These are phyloP conservation scores for Paraphaeosphaeria sporulosa DNA, from an alignment of 2,329 filamentous ascomycete species.

Conservation along the genomic window DNA sequence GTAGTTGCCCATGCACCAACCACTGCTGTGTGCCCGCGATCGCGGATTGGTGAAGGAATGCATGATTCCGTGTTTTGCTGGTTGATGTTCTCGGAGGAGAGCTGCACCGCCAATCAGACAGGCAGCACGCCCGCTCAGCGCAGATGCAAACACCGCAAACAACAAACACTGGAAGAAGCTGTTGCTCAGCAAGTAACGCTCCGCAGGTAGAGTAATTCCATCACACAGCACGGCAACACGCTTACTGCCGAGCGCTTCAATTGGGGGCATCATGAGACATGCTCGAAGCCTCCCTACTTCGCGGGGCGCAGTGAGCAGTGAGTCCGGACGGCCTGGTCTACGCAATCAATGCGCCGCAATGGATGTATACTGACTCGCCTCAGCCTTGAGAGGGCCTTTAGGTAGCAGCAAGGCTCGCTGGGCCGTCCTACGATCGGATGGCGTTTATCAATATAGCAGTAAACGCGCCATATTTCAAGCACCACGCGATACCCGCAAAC, in stretches of 20 bases:
- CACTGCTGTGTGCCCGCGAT: neutral
- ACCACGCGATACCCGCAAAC: conserved; percentile 40
- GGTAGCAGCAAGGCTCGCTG: neutral
- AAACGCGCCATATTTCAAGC: conserved; percentile 48
- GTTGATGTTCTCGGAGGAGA: conserved; percentile 1
- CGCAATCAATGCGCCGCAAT: neutral
- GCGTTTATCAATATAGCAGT: conserved; percentile 35
- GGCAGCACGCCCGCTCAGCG: neutral
- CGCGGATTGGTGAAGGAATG: neutral
- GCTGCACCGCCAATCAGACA: conserved; percentile 1
- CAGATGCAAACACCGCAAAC: conserved; percentile 3
- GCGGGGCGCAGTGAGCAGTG: neutral
- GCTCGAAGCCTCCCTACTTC: neutral
- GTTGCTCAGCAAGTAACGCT: neutral
- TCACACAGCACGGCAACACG: neutral
- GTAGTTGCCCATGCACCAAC: no score
- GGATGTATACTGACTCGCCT: neutral
- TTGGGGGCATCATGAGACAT: neutral
- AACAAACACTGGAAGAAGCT: neutral
- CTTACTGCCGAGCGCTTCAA: neutral
- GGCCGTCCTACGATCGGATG: neutral
- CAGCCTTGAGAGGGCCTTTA: neutral
- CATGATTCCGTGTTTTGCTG: neutral
- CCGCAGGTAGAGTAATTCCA: neutral
- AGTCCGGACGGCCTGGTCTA: neutral